Evolutionary conservation across 768 basidiomycete genomes (phyloP), one percentile per base, ranked within the genome.

Genomic region (Candolleomyces efflorescens): DNA sequence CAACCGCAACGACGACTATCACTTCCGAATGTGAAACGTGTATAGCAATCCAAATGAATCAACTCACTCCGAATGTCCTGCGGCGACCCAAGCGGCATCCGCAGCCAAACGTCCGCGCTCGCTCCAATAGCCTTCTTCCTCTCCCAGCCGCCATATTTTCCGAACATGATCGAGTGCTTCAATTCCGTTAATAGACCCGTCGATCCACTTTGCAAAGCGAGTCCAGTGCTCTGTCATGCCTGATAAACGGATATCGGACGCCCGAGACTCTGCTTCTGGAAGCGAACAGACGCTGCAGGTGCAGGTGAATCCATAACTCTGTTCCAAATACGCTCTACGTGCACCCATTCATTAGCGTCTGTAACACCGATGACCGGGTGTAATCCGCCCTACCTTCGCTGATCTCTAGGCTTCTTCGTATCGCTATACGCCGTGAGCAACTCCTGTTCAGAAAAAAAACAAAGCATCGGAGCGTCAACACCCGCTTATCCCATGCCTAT

Each of bases 51-150:
- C 38, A 45, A 37, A 38, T 27, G 6, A 45, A 48, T 53, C 32
- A 7, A 73, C 85, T 70, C 65, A 87, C 85, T 87, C 84, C 5
- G 77, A 79, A 71, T 87, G 85, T 4, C 84, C 73, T 13, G 81
- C 82, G 7, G 85, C 83, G 18, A 87, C 78, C 72, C 75, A 80
- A 5, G 75, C 75, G 10, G 81, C 83, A 64, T 87, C 86, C 23
- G 82, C 81, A 6, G 86, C 85, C 3, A 87, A 71, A 60, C 77
- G 72, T 10, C 86, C 86, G 39, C 85, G 73, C 69, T 84, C 86
- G 64, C 84, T 86, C 76, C 76, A 79, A 63, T 88, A 87, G 0
- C 82, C 83, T 69, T 88, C 86, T 61, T 80, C 75, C 37, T 83
- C 79, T 32, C 80, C 85, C 6, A 85, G 56, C 10, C 69, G 59